These are phyloP conservation scores for Lathyrus tuberosus DNA, from an alignment of 306 rosid genomes.

Conservation along the genomic window DNA sequence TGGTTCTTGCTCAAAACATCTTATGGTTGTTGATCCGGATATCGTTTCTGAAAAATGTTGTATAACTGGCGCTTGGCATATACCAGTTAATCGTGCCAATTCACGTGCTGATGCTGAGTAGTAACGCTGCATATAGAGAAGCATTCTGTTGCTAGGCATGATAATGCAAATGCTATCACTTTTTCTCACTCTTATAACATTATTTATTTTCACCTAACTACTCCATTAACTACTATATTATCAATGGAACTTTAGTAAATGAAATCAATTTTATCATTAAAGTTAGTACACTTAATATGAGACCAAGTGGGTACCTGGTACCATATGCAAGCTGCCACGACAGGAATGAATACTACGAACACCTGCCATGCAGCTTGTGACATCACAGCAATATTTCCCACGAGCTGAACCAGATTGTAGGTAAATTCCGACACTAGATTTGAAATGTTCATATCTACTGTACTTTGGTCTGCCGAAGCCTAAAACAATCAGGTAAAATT, in stretches of 20 bases:
- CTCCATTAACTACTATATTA: background rate
- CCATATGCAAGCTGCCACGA: slow-evolving; percentile 51
- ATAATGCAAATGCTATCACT: too few species aligned
- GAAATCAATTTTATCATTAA: background rate
- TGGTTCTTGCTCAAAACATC: too few species aligned
- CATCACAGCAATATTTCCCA: slow-evolving; percentile 46
- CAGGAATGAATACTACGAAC: slow-evolving; percentile 47
- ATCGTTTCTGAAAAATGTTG: too few species aligned
- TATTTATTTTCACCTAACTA: background rate
- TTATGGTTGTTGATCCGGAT: too few species aligned
- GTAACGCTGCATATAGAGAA: too few species aligned
- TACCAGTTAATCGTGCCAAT: too few species aligned
- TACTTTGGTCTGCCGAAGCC: slow-evolving; percentile 55
- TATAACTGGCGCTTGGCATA: too few species aligned
- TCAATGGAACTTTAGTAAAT: background rate
- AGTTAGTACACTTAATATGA: background rate
- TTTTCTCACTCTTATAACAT: too few species aligned
- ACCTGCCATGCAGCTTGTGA: slow-evolving; percentile 52
- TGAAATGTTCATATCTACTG: slow-evolving; percentile 39
- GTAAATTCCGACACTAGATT: slow-evolving; percentile 15
- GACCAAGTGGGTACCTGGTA: slow-evolving; percentile 38
- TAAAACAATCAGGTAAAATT: slow-evolving; percentile 19
- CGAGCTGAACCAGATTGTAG: slow-evolving; percentile 7
- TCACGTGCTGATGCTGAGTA: too few species aligned
- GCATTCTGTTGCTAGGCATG: background rate